Conservation (phyloP, 495 filamentous ascomycete species). For the Tuber microsphaerosporum region DNA sequence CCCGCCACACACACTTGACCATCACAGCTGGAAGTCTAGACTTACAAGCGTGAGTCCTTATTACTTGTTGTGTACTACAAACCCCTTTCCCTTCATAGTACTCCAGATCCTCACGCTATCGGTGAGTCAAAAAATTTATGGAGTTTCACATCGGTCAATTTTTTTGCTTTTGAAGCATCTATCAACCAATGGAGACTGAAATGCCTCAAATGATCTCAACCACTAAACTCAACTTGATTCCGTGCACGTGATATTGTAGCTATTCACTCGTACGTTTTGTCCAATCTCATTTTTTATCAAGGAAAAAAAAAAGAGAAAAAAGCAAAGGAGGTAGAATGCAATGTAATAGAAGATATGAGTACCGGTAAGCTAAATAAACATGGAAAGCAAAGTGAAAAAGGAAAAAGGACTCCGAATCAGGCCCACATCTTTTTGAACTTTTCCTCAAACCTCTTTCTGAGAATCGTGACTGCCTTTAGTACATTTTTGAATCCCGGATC, state of each 20-base stretch:
- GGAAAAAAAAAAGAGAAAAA: not conserved
- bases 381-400: not conserved
- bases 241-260: not conserved
- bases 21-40: too few species aligned
- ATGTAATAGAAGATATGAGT: not conserved
- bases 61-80: too few species aligned
- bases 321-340: not conserved
- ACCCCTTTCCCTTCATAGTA: too few species aligned
- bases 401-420: conserved; percentile 22
- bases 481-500: conserved; percentile 49
- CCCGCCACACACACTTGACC: too few species aligned
- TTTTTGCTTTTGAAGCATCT: not conserved
- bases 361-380: not conserved
- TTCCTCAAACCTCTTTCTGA: conserved; percentile 56
- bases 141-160: not conserved
- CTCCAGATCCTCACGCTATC: not conserved
- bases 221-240: not conserved
- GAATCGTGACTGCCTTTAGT: conserved; percentile 51
- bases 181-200: not conserved
- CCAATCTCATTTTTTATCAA: not conserved
- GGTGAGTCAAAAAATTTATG: not conserved
- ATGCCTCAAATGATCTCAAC: not conserved
- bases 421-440: conserved; percentile 60
- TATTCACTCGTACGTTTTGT: not conserved
- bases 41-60: too few species aligned